Conservation (phyloP, 306 rosid genomes). For the Dalbergia oliveri region DNA sequence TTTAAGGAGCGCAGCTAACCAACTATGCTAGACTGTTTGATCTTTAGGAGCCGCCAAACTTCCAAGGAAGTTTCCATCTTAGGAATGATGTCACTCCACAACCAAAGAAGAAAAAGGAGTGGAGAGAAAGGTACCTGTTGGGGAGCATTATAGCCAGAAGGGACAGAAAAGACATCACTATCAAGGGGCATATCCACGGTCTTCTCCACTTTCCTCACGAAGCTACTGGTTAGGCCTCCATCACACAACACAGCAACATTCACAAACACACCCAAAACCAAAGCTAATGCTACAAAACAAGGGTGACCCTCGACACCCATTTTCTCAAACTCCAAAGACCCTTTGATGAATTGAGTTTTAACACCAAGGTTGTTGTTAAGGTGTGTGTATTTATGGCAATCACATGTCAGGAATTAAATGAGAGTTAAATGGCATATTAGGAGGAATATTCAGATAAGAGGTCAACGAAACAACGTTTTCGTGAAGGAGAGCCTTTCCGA, state of each 20-base stretch:
- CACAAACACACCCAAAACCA: slow-evolving; percentile 39
- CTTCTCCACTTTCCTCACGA: slow-evolving; percentile 52
- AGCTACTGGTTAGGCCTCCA: slow-evolving; percentile 64
- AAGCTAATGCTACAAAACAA: slow-evolving; percentile 21
- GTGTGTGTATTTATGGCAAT: background rate
- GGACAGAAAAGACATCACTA: slow-evolving; percentile 62
- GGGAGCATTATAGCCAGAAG: slow-evolving; percentile 69
- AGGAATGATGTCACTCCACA: background rate
- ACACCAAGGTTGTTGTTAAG: background rate
- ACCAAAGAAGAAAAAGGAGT: background rate
- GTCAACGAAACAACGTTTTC: background rate
- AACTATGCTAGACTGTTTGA: too few species aligned
- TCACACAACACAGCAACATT: slow-evolving; percentile 50
- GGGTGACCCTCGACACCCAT: slow-evolving; percentile 50
- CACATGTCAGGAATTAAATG: background rate
- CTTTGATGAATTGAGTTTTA: slow-evolving; percentile 4
- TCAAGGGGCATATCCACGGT: slow-evolving; percentile 58
- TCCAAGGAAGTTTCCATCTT: background rate
- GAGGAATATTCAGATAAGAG: slow-evolving; percentile 30
- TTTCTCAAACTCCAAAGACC: slow-evolving; percentile 41
- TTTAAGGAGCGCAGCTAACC: too few species aligned
- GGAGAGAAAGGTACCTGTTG: slow-evolving; percentile 56
- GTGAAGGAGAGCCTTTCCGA: background rate
- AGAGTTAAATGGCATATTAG: background rate
- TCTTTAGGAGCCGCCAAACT: too few species aligned